These are phyloP conservation scores for Petasospora rhodanensis DNA, from an alignment of 1,139 yeast genomes.

Conservation along the genomic window DNA sequence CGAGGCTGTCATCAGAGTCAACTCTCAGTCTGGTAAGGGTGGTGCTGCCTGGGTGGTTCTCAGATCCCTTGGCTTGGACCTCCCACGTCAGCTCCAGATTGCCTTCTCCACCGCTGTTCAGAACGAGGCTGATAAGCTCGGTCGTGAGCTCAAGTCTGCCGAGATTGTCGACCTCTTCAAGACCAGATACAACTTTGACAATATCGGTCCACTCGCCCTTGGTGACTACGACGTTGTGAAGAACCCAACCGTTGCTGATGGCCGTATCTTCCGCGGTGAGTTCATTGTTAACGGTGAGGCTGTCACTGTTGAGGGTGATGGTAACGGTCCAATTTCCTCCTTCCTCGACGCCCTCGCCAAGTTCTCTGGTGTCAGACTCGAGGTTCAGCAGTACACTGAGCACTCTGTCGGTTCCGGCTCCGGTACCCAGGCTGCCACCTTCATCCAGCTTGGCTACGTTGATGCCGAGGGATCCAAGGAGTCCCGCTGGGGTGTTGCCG, in stretches of 20 bases:
- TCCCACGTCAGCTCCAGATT: slow-evolving; percentile 89
- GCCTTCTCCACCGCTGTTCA: slow-evolving; percentile 86
- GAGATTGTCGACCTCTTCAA: slow-evolving; percentile 80
- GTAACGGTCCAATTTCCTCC: slow-evolving; percentile 96
- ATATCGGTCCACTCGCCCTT: slow-evolving; percentile 43
- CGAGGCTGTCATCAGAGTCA: slow-evolving; percentile 96
- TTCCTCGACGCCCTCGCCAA: slow-evolving; percentile 71
- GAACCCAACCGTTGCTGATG: slow-evolving; percentile 35
- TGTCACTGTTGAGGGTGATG: slow-evolving; percentile 57
- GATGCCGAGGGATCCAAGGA: slow-evolving; percentile 41
- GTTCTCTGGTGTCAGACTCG: slow-evolving; percentile 53
- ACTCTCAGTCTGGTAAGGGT: slow-evolving; percentile 97
- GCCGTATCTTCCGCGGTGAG: slow-evolving; percentile 47
- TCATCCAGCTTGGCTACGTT: slow-evolving; percentile 58
- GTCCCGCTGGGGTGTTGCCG: slow-evolving; percentile 89
- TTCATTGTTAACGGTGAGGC: slow-evolving; percentile 36
- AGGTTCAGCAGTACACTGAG: slow-evolving; percentile 82
- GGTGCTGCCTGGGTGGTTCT: slow-evolving; percentile 98
- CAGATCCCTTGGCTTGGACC: slow-evolving; percentile 80
- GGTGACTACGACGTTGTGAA: slow-evolving; percentile 44
- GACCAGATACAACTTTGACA: slow-evolving; percentile 60
- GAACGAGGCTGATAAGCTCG: slow-evolving; percentile 70
- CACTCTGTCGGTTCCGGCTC: slow-evolving; percentile 91
- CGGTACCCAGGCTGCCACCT: slow-evolving; percentile 84
- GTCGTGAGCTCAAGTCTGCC: slow-evolving; percentile 74